These are phyloP conservation scores for Exsudoporus frostii DNA, from an alignment of 768 basidiomycete genomes.

Conservation along the genomic window DNA sequence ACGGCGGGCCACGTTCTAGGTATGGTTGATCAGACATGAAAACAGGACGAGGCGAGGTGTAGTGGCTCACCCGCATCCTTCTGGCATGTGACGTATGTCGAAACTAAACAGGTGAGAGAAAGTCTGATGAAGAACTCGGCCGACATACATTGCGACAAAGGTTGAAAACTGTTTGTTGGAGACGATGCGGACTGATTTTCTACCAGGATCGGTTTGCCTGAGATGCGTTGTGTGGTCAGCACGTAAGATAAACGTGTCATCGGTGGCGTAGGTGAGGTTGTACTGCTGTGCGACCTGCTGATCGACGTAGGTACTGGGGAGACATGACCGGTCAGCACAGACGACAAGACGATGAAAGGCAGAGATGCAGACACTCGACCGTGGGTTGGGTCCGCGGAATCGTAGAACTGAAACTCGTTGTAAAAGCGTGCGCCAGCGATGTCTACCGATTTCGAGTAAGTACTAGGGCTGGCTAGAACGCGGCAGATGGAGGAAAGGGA, in stretches of 20 bases:
- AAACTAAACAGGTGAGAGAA: slow-evolving; percentile 17
- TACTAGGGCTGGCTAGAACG: neutral
- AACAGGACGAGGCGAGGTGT: neutral
- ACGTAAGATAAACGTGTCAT: slow-evolving; percentile 28
- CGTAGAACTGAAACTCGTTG: slow-evolving; percentile 44
- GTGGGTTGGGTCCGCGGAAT: slow-evolving; percentile 58
- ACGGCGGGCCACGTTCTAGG: slow-evolving; percentile 28
- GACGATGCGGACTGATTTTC: slow-evolving; percentile 30
- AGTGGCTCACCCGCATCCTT: slow-evolving; percentile 28
- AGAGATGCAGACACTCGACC: slow-evolving; percentile 55
- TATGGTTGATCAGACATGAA: neutral
- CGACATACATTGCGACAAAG: slow-evolving; percentile 20
- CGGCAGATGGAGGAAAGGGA: neutral
- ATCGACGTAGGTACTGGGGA: slow-evolving; percentile 27
- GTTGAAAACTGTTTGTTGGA: slow-evolving; percentile 21
- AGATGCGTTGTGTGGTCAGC: slow-evolving; percentile 28
- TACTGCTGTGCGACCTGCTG: slow-evolving; percentile 17
- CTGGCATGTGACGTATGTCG: slow-evolving; percentile 32
- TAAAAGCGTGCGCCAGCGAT: slow-evolving; percentile 49
- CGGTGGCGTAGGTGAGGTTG: slow-evolving; percentile 32
- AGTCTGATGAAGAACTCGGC: neutral
- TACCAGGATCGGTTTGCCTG: slow-evolving; percentile 19
- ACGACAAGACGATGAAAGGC: neutral
- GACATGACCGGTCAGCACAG: neutral
- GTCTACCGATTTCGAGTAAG: slow-evolving; percentile 34